These are phyloP conservation scores for Candida sojae DNA, from an alignment of 1,139 yeast genomes.

Conservation along the genomic window DNA sequence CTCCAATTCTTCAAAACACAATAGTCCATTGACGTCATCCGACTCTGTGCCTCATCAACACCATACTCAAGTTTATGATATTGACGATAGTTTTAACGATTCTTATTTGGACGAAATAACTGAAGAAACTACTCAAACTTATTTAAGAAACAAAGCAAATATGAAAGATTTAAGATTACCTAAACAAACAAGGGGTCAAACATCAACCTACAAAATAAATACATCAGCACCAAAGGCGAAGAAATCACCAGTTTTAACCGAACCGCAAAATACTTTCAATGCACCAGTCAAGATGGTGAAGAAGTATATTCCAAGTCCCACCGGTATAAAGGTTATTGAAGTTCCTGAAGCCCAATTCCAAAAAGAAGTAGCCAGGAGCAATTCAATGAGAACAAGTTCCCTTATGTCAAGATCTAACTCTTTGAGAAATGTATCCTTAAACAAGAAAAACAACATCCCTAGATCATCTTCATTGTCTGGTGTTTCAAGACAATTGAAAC, in stretches of 20 bases:
- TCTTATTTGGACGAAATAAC: conserved; percentile 32
- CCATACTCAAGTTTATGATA: conserved; percentile 20
- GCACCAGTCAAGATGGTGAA: conserved; percentile 41
- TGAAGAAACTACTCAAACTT: conserved; percentile 21
- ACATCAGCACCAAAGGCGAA: neutral
- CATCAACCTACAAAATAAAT: neutral
- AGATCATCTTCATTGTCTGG: conserved; percentile 20
- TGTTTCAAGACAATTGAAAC: conserved; percentile 4
- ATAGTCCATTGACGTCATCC: conserved; percentile 11
- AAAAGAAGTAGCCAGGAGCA: conserved; percentile 42
- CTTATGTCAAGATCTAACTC: conserved; percentile 24
- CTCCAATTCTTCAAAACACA: conserved; percentile 6
- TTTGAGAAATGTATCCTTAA: conserved; percentile 15
- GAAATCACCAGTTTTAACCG: neutral
- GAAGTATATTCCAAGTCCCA: conserved; percentile 50
- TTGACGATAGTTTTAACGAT: conserved; percentile 32
- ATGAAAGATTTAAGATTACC: conserved; percentile 27
- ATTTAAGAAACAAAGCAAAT: conserved; percentile 23
- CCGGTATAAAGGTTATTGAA: conserved; percentile 49
- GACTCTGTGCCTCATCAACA: conserved; percentile 8
- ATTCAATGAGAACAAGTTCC: conserved; percentile 33
- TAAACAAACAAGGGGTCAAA: conserved; percentile 1
- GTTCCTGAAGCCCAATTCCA: conserved; percentile 44
- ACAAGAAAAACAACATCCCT: conserved; percentile 16
- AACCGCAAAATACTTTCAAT: neutral